Evolutionary conservation across 2,329 filamentous ascomycete species (phyloP), one percentile per base, ranked within the genome.

Genomic region (Pezicula radicicola): DNA sequence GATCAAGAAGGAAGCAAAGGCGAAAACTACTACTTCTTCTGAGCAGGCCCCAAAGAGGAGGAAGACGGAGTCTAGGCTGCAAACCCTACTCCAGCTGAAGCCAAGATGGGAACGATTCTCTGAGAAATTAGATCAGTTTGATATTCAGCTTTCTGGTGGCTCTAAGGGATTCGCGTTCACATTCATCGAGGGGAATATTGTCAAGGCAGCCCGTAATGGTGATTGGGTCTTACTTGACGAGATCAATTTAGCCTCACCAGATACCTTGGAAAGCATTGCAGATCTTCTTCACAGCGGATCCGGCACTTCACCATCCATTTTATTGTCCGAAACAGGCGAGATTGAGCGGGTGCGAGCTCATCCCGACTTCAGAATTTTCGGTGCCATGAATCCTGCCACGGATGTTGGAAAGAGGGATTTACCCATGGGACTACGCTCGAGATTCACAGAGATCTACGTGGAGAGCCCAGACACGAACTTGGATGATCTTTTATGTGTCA

Each of bases 341-440:
- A 90, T 96, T 41, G 91, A 97, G 68, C 84, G 92, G 58, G 86
- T 99, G 35, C 80, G 86, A 55, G 94, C 92, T 1, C 93, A 99
- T 68, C 87, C 91, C 0, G 85, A 96, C 58, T 99, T 99, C 68
- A 85, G 94, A 37, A 89, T 99, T 13, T 99, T 99, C 66, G 95
- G 90, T 48, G 94, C 95, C 27, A 99, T 99, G 94, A 99, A 99
- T 65, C 94, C 94, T 28, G 94, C 94, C 5, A 99, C 94, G 3
- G 94, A 99, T 73, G 85, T 97, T 51, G 94, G 95, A 55, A 99
- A 99, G 72, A 87, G 93, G 51, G 94, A 99, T 68, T 75, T 99
- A 15, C 91, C 93, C 0, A 84, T 89, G 50, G 92, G 93, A 1
- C 83, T 97, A 41, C 81, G 93, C 50, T 96, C 92, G 8, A 83